Evolutionary conservation across 2,329 filamentous ascomycete species (phyloP).

Genomic region (Allantophomopsis cytisporea): DNA sequence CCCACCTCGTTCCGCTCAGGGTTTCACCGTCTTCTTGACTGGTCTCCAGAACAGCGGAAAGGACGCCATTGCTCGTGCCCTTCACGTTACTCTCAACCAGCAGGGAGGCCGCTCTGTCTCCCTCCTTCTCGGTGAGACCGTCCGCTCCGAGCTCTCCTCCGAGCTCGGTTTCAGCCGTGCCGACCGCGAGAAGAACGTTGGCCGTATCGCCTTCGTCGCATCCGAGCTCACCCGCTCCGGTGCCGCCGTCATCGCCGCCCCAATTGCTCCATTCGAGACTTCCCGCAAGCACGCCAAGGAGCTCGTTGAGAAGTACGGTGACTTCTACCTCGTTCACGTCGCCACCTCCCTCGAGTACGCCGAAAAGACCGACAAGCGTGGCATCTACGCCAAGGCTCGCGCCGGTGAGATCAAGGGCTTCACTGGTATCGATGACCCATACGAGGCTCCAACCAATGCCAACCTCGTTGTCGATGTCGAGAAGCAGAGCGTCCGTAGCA

Average conservation of each 20-base stretch:
- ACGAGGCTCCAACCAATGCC: constrained; percentile 71
- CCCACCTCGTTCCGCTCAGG: constrained; percentile 79
- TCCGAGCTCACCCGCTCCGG: constrained; percentile 88
- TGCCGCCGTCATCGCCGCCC: constrained; percentile 88
- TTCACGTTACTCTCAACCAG: constrained; percentile 96
- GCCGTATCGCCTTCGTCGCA: constrained; percentile 90
- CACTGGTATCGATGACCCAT: constrained; percentile 95
- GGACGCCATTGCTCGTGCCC: constrained; percentile 86
- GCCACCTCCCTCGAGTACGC: constrained; percentile 83
- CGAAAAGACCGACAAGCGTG: constrained; percentile 89
- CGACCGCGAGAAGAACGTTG: constrained; percentile 90
- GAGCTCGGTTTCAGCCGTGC: constrained; percentile 91
- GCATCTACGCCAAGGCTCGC: constrained; percentile 75
- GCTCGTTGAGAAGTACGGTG: constrained; percentile 74
- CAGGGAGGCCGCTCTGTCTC: constrained; percentile 91
- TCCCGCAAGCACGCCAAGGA: constrained; percentile 69
- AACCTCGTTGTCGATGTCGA: constrained; percentile 75
- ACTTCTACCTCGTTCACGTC: constrained; percentile 92
- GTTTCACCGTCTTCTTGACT: constrained; percentile 96
- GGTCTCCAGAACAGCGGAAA: constrained; percentile 96
- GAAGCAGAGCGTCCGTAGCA: constrained; percentile 80
- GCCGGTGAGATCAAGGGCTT: constrained; percentile 93
- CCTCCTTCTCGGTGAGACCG: constrained; percentile 88
- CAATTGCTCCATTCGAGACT: constrained; percentile 84
- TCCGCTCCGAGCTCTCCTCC: constrained; percentile 81